These are phyloP conservation scores for Escovopsis weberi DNA, from an alignment of 2,329 filamentous ascomycete species.

Conservation along the genomic window DNA sequence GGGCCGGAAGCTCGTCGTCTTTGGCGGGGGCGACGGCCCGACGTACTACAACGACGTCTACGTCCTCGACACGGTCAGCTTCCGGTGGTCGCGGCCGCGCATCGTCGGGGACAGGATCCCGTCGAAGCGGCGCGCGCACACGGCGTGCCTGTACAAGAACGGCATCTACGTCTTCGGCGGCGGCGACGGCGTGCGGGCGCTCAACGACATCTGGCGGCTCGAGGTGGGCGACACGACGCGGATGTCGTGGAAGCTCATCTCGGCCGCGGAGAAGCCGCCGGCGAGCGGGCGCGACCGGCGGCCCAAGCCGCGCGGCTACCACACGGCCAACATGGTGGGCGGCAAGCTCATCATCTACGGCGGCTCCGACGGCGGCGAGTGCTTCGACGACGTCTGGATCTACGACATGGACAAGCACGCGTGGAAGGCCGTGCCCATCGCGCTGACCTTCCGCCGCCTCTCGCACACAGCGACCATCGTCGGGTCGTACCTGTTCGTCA, in stretches of 20 bases:
- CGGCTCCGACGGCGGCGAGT: conserved; percentile 55
- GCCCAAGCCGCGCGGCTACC: conserved; percentile 53
- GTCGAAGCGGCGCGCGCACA: conserved; percentile 50
- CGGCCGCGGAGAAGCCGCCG: conserved; percentile 24
- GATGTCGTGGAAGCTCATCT: conserved; percentile 55
- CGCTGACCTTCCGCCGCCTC: conserved; percentile 46
- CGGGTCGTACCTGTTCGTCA: conserved; percentile 54
- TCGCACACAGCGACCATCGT: conserved; percentile 57
- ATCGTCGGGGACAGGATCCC: conserved; percentile 44
- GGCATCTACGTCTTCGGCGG: conserved; percentile 61
- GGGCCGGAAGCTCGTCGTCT: conserved; percentile 55
- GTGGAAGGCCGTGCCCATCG: conserved; percentile 46
- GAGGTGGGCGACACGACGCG: conserved; percentile 52
- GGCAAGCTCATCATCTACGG: conserved; percentile 59
- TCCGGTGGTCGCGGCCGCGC: conserved; percentile 48
- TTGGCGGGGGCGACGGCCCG: conserved; percentile 55
- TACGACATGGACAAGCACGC: conserved; percentile 49
- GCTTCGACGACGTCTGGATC: conserved; percentile 60
- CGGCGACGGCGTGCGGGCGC: conserved; percentile 52
- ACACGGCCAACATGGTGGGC: conserved; percentile 60
- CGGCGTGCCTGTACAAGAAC: conserved; percentile 56
- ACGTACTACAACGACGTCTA: conserved; percentile 61
- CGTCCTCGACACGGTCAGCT: conserved; percentile 56
- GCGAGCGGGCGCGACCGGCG: conserved; percentile 21
- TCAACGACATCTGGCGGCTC: conserved; percentile 60